Conservation (phyloP, 495 filamentous ascomycete genomes). For the Lentithecium fluviatile region DNA sequence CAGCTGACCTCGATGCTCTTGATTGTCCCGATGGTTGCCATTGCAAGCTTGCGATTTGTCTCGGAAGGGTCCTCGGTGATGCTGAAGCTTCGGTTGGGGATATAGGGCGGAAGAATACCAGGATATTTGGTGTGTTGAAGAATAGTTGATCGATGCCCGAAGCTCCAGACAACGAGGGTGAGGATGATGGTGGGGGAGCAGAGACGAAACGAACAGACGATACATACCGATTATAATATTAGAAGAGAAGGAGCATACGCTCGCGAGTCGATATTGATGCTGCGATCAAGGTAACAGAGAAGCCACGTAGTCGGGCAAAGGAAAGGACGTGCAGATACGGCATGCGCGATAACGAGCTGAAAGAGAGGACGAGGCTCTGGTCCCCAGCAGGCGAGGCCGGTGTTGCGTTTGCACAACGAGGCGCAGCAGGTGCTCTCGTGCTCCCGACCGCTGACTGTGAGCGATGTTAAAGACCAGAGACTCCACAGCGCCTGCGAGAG, state of each 20-base stretch:
- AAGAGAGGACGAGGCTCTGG: conserved; percentile 13
- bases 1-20: neutral
- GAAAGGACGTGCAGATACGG: neutral
- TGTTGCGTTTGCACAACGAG: conserved; percentile 8
- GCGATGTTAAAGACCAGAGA: conserved; percentile 11
- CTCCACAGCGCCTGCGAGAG: conserved; percentile 17
- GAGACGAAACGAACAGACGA: neutral
- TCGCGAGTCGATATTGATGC: neutral
- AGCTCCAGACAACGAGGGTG: no score
- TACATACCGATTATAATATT: conserved; percentile 18
- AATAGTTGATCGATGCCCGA: no score
- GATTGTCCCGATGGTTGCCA: neutral
- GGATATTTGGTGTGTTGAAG: neutral
- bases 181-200: neutral
- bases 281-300: neutral
- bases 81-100: neutral
- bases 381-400: neutral
- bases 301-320: neutral
- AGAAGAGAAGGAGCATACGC: neutral
- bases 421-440: conserved; percentile 17
- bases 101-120: neutral
- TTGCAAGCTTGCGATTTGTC: no score
- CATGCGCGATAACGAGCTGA: conserved; percentile 10
- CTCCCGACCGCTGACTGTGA: neutral
- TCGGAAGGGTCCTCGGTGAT: neutral